These are phyloP conservation scores for Talaromyces nanjingensis DNA, from an alignment of 495 filamentous ascomycete species.

Conservation along the genomic window DNA sequence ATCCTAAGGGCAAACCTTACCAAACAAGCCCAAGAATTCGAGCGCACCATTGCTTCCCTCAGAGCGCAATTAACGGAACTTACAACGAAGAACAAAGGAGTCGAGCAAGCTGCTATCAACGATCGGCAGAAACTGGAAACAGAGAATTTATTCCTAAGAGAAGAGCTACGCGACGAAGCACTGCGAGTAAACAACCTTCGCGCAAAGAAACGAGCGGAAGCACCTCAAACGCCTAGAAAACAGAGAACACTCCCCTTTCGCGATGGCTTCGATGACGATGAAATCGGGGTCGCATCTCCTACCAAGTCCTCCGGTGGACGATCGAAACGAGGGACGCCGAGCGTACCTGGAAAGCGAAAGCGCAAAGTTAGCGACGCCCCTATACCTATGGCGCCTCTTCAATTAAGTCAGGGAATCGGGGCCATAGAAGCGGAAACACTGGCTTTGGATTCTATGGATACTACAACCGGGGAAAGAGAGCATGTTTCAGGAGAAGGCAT, in stretches of 20 bases:
- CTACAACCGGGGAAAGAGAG: not conserved
- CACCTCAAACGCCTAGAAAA: slow-evolving; percentile 53
- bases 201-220: slow-evolving; percentile 31
- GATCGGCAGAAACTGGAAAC: slow-evolving; percentile 56
- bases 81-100: slow-evolving; percentile 44
- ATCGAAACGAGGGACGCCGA: slow-evolving; percentile 51
- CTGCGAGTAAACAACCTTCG: slow-evolving; percentile 42
- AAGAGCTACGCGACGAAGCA: slow-evolving; percentile 55
- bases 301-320: slow-evolving; percentile 42
- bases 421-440: slow-evolving; percentile 3
- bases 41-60: slow-evolving; percentile 43
- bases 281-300: slow-evolving; percentile 53
- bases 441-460: not conserved
- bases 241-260: slow-evolving; percentile 46
- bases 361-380: slow-evolving; percentile 48
- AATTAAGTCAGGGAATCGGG: slow-evolving; percentile 31
- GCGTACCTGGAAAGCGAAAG: slow-evolving; percentile 55
- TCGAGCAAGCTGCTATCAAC: slow-evolving; percentile 48
- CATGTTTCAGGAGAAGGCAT: not conserved
- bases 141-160: slow-evolving; percentile 57
- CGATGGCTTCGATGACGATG: slow-evolving; percentile 70
- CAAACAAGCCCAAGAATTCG: slow-evolving; percentile 48
- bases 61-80: slow-evolving; percentile 50
- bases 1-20: slow-evolving; percentile 59
- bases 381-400: slow-evolving; percentile 31